Evolutionary conservation across 768 basidiomycete genomes (phyloP).

Genomic region (Pleurotus platypus): DNA sequence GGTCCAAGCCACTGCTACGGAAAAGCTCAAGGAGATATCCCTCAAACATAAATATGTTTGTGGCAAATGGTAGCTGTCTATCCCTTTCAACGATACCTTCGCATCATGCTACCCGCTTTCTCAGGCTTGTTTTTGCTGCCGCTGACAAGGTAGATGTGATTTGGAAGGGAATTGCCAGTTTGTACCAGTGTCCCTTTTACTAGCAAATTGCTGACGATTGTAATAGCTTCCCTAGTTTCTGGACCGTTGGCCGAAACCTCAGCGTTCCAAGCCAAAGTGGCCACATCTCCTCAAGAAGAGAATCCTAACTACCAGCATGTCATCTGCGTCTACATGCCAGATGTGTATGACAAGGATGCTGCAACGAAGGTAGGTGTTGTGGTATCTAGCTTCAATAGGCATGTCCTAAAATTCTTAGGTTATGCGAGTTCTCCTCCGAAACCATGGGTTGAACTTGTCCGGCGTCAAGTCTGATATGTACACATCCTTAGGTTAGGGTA

Average conservation of each 20-base stretch:
- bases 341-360: constrained; percentile 62
- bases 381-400: background rate
- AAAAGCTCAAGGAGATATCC: constrained; percentile 60
- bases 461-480: constrained; percentile 75
- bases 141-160: constrained; percentile 59
- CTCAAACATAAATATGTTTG: constrained; percentile 44
- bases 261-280: constrained; percentile 59
- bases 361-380: constrained; percentile 45
- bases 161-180: constrained; percentile 63
- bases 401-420: constrained; percentile 36
- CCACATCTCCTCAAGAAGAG: constrained; percentile 53
- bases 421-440: constrained; percentile 62
- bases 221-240: constrained; percentile 56
- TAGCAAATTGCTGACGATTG: background rate
- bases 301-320: constrained; percentile 54
- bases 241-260: constrained; percentile 59
- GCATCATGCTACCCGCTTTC: background rate
- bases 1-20: constrained; percentile 57
- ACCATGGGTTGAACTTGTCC: constrained; percentile 61
- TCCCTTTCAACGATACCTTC: background rate
- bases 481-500: constrained; percentile 47
- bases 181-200: constrained; percentile 14
- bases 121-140: constrained; percentile 65
- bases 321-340: constrained; percentile 68
- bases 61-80: constrained; percentile 63